Evolutionary conservation across 2,329 filamentous ascomycete species (phyloP), one percentile per base, ranked within the genome.

Genomic region (Aspergillus ibericus): DNA sequence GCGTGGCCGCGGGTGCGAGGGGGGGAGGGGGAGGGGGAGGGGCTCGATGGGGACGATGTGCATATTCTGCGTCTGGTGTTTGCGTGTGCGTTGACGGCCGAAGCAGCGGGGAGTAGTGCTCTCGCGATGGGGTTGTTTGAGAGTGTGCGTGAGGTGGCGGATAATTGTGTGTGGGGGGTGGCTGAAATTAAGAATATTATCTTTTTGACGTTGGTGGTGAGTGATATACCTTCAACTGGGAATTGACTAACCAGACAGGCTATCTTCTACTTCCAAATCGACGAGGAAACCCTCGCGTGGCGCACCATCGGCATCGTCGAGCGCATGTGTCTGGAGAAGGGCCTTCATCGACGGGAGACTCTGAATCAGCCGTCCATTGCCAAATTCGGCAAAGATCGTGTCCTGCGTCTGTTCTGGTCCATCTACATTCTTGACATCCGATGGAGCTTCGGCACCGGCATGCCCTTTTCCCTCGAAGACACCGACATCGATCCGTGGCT

Each of bases 241-340:
- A 9, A 12, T 12, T 4, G 2, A 44, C 66, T 65, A 42, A 68
- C 38, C 13, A 5, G 13, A 22, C 54, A 88, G 86, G 83, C 83
- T 29, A 88, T 87, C 59, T 96, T 92, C 71, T 85, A 93, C 62
- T 97, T 96, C 69, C 85, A 96, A 49, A 86, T 86, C 51, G 92
- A 93, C 65, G 91, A 96, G 65, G 93, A 97, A 74, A 83, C 88
- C 0, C 81, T 93, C 10, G 90, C 92, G 0, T 97, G 93, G 91
- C 86, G 93, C 12, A 85, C 93, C n/a, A 92, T 96, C 72, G 93
- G 93, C 1, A 85, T 95, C 62, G 90, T 92, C 1, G 85, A 89
- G 15, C 85, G 92, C 16, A 83, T 93, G 71, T 95, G 90, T 60
- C 77, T 92, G 22, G 89, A 92, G 71, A 81, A 93, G 56, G 92